Percentiles rank a stretch among this genome's conserved stretches.
These are phyloP conservation scores for Fraxinus floribunda DNA, from an alignment of 305 asterid species.

Conservation along the genomic window DNA sequence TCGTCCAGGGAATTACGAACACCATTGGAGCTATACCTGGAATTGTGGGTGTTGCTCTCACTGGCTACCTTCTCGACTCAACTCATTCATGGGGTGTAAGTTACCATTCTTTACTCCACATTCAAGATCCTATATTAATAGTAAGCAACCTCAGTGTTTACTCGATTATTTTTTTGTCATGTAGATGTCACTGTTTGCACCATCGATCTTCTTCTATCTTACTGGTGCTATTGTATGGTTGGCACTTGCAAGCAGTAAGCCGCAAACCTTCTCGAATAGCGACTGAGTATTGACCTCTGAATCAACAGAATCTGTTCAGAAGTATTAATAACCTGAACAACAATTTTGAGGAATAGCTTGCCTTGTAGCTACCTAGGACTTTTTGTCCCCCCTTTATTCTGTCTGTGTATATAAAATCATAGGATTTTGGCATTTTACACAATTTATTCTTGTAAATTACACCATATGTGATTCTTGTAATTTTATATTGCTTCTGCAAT, in stretches of 20 bases:
- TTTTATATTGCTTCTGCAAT: neutral
- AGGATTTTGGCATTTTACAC: constrained; percentile 22
- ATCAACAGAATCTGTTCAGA: constrained; percentile 26
- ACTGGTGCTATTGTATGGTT: constrained; percentile 92
- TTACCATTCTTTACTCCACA: constrained; percentile 3
- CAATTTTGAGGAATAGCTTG: constrained; percentile 45
- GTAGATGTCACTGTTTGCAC: constrained; percentile 84
- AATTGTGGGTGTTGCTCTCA: constrained; percentile 86
- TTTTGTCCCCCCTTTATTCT: constrained; percentile 1
- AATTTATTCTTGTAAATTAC: neutral
- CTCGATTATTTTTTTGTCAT: neutral
- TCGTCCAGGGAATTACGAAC: constrained; percentile 86
- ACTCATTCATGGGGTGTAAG: constrained; percentile 99
- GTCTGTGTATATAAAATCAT: constrained; percentile 18
- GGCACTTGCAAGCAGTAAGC: constrained; percentile 87
- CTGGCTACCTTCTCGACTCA: constrained; percentile 89
- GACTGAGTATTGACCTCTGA: constrained; percentile 33
- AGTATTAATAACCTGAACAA: constrained; percentile 29
- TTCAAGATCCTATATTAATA: constrained; percentile 4
- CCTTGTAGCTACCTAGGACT: constrained; percentile 10
- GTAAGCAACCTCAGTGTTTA: neutral
- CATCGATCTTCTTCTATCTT: constrained; percentile 93
- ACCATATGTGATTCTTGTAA: constrained; percentile 15
- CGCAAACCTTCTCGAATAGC: constrained; percentile 65
- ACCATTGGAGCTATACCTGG: constrained; percentile 96